Base-by-base conservation (phyloP, 108 stramenopile genomes). In the Skeletonema menzelii region DNA sequence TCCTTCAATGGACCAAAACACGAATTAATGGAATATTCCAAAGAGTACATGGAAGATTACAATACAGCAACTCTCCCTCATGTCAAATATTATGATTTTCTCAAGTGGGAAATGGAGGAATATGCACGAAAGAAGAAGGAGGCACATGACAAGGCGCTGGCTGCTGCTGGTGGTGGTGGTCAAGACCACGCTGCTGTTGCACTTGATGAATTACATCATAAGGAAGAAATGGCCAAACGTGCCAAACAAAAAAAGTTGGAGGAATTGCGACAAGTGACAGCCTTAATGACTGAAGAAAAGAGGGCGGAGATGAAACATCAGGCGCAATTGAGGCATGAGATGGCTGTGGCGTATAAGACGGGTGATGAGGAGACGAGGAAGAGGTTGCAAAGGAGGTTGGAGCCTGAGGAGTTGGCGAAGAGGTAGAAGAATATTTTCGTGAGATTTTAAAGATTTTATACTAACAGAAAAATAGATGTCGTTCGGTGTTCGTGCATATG, bases 101-200 rank as follows among this genome's bases (percentile, higher is more conserved):
- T 97, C 56, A 86, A 92, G 74, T 98, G 97, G 97, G 98, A 98
- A 83, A 93, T 93, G 91, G 90, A 90, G 19, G 94, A 98, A 68
- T 97, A 96, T 65, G 64, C 85, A 60, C 59, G 80, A 14, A 82
- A 74, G 67, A 85, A 90, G 70, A 63, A 77, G 61, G 83, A 86
- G 63, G 79, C 80, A 32, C 35, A 73, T 19, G 30, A 49, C 30
- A 44, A 66, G 32, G 72, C 67, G 3, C 57, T 47, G 15, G 84
- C 65, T 34, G 56, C 20, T 27, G 84, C 65, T 27, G 59, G 17
- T 22, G 77, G 42, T 63, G 35, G 65, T 34, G 38, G 56, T 32
- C 34, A 30, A 14, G 47, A 65, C 22, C 63, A 80, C 30, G 83
- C 70, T 27, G 73, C 77, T 35, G 83, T 66, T 27, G 73, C 77